These are phyloP conservation scores for Collybia sordida DNA, from an alignment of 768 basidiomycete species.

Conservation along the genomic window DNA sequence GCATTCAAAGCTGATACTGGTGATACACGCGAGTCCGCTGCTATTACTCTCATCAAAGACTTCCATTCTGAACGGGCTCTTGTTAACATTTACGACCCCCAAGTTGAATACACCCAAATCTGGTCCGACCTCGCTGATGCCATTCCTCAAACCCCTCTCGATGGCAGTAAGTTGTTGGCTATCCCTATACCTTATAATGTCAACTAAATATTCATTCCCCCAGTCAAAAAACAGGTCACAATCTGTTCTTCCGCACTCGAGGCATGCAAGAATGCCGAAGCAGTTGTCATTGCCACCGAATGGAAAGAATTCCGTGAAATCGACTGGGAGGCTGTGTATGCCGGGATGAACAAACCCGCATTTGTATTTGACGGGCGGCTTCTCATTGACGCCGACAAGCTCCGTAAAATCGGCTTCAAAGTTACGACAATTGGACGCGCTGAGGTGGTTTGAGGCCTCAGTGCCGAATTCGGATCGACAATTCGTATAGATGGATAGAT, in stretches of 20 bases:
- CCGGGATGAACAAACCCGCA: conserved; percentile 94
- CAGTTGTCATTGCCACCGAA: conserved; percentile 94
- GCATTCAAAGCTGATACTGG: conserved; percentile 99
- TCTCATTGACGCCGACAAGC: conserved; percentile 76
- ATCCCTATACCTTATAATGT: too few species aligned
- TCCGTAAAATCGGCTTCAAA: conserved; percentile 89
- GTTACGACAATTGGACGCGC: conserved; percentile 62
- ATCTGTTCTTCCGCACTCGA: conserved; percentile 78
- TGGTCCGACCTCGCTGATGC: conserved; percentile 78
- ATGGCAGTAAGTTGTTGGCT: conserved; percentile 58
- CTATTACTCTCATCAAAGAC: conserved; percentile 92
- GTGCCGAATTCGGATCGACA: too few species aligned
- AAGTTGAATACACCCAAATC: conserved; percentile 84
- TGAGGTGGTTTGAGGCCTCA: neutral
- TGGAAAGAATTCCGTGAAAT: conserved; percentile 97
- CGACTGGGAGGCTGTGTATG: conserved; percentile 86
- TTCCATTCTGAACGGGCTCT: conserved; percentile 89
- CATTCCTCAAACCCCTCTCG: conserved; percentile 59
- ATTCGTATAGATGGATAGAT: too few species aligned
- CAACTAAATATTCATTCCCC: neutral
- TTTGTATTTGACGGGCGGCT: conserved; percentile 95
- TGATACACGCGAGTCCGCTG: conserved; percentile 96
- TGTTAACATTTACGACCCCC: conserved; percentile 90
- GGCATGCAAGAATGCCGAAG: conserved; percentile 88
- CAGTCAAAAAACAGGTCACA: conserved; percentile 88